Evolutionary conservation across 306 rosid species (phyloP).

Genomic region (Echinosophora koreensis): DNA sequence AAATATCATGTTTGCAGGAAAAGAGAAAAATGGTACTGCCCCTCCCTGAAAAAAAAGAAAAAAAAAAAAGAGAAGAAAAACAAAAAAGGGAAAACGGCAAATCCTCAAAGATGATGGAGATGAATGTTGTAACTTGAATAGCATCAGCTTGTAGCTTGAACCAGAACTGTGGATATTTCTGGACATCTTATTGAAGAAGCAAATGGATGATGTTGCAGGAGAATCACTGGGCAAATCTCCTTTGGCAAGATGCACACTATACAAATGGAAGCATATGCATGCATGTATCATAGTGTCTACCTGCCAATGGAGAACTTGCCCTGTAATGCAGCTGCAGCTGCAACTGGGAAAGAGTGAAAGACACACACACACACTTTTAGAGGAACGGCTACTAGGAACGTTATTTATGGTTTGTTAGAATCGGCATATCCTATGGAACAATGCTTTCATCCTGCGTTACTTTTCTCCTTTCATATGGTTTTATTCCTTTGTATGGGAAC

Average conservation of each 20-base stretch:
- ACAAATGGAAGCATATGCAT: neutral
- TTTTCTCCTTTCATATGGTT: conserved; percentile 40
- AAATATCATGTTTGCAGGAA: neutral
- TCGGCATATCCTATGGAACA: conserved; percentile 65
- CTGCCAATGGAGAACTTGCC: conserved; percentile 74
- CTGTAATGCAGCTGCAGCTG: conserved; percentile 66
- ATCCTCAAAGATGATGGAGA: neutral
- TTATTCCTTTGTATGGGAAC: conserved; percentile 47
- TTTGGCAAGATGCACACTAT: conserved; percentile 56
- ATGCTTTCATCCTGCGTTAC: conserved; percentile 46
- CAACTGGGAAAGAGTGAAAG: conserved; percentile 30
- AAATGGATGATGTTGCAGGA: conserved; percentile 25
- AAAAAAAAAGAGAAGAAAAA: neutral
- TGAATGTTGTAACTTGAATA: too few relatives aligned
- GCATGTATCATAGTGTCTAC: conserved; percentile 44
- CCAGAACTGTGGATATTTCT: neutral
- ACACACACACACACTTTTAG: conserved; percentile 25
- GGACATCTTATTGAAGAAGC: neutral
- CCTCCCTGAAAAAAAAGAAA: too few relatives aligned
- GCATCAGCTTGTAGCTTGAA: neutral
- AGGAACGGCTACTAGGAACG: neutral
- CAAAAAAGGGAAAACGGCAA: neutral
- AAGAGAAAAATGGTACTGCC: neutral
- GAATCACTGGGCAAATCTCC: conserved; percentile 72
- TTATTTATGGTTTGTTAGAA: conserved; percentile 46